Conservation (phyloP, 1,284 basidiomycete species). For the Cryptococcus sp. region DNA sequence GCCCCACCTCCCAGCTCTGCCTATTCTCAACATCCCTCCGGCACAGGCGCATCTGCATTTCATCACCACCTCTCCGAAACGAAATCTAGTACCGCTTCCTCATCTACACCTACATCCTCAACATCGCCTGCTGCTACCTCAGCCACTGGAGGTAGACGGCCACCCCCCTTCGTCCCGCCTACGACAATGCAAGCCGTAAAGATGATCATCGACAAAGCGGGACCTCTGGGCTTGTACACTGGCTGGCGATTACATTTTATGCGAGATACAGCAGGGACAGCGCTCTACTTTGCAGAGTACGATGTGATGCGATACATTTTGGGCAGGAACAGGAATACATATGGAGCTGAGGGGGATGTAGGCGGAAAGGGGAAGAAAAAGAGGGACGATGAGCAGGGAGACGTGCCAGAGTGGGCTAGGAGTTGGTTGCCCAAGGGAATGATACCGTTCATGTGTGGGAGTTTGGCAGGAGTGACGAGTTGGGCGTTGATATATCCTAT, state of each 20-base stretch:
- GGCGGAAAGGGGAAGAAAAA: conserved; percentile 15
- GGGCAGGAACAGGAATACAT: conserved; percentile 18
- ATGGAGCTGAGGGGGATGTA: neutral
- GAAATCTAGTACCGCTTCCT: neutral
- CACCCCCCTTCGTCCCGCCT: conserved; percentile 24
- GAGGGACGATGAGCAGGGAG: conserved; percentile 29
- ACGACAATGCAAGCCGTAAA: conserved; percentile 41
- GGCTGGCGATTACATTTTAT: conserved; percentile 42
- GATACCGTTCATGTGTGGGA: conserved; percentile 45
- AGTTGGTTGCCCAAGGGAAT: conserved; percentile 33
- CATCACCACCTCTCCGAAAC: conserved; percentile 2
- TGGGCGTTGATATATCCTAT: conserved; percentile 48
- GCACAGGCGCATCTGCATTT: conserved; percentile 11
- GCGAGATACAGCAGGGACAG: conserved; percentile 45
- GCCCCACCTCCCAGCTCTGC: conserved; percentile 13
- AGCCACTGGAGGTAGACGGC: conserved; percentile 3
- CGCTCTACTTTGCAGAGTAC: conserved; percentile 47
- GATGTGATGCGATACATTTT: conserved; percentile 44
- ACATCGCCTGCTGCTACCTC: neutral
- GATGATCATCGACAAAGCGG: conserved; percentile 30
- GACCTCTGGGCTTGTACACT: conserved; percentile 37
- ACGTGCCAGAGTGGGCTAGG: conserved; percentile 42
- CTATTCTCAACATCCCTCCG: conserved; percentile 14
- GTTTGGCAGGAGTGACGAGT: conserved; percentile 44
- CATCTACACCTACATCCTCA: neutral